Evolutionary conservation across 148 eudicot genomes (phyloP), one percentile per base, ranked within the genome.

Genomic region (Bassia scoparia): DNA sequence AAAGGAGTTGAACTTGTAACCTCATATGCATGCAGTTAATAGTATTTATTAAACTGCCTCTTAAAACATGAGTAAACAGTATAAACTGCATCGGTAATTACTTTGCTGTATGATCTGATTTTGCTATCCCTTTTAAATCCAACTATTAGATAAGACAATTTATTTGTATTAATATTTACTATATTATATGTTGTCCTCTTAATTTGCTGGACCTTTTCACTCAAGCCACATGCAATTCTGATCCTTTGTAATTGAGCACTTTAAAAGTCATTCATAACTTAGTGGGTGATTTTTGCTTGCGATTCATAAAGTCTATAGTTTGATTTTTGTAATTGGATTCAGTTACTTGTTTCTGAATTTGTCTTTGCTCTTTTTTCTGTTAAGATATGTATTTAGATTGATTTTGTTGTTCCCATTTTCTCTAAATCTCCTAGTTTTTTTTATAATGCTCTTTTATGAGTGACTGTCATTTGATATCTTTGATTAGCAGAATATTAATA

Each of bases 231-330:
- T 77, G 80, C 60, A 71, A 12, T 44, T 77, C 48, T 71, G 71
- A 71, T 71, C 71, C 71, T 77, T n/a, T 77, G 80, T 69, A 64
- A 77, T 77, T 61, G 62, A 69, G 37, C 74, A 65, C 80, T 77
- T 64, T 71, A 71, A 77, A 77, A 66, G n/a, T n/a, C 76, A 77
- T 27, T 77, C 71, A 77, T 77, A 55, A 56, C 75, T 71, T 14
- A 21, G 2, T 66, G 75, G 71, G n/a, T n/a, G n/a, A n/a, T n/a
- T 71, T 71, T 24, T 53, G 69, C 31, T 66, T 68, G 10, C 66
- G 37, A 65, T 74, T 17, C 71, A 53, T 67, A 31, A 54, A 44
- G 46, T 59, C 23, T 23, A 67, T 67, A 48, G 37, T 55, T 75
- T 74, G 18, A 54, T 74, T 53, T 10, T 53, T 10, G 43, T 49